Percentiles rank a stretch among this genome's conserved stretches.
Conservation (phyloP, 495 filamentous ascomycete genomes). For the Filosporella fistucella region DNA sequence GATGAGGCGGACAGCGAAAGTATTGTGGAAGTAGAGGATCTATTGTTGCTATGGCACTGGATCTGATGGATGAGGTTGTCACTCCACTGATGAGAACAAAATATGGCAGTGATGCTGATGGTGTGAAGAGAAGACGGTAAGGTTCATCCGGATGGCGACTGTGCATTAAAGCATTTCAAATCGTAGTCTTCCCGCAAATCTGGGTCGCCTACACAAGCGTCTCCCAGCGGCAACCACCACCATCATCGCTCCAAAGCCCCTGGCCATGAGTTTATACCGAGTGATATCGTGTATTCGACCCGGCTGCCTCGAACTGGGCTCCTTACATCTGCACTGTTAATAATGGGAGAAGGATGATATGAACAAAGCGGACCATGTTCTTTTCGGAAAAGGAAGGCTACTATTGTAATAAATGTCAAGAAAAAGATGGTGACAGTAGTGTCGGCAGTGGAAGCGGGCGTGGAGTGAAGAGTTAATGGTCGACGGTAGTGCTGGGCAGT, state of each 20-base stretch:
- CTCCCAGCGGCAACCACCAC: slow-evolving; percentile 2
- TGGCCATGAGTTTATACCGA: no score
- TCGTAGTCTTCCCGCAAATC: slow-evolving; percentile 15
- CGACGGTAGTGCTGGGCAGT: no score
- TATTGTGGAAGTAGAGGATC: background rate
- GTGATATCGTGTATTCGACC: background rate
- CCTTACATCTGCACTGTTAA: background rate
- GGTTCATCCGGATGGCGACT: slow-evolving; percentile 1
- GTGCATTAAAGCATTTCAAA: slow-evolving; percentile 15
- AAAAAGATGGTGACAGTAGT: no score
- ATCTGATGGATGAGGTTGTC: no score
- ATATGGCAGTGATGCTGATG: no score
- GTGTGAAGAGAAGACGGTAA: slow-evolving; percentile 8
- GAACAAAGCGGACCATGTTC: no score
- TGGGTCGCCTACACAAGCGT: slow-evolving; percentile 22
- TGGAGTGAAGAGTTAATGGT: no score
- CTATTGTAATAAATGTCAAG: no score
- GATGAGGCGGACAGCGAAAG: no score
- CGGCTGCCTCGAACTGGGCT: background rate
- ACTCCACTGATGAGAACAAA: no score
- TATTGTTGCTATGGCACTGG: background rate
- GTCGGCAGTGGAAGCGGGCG: no score
- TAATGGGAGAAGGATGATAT: background rate
- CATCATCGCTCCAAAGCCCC: background rate
- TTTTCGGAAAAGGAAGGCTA: no score